These are phyloP conservation scores for Murraya koenigii DNA, from an alignment of 345 rosid species.

Conservation along the genomic window DNA sequence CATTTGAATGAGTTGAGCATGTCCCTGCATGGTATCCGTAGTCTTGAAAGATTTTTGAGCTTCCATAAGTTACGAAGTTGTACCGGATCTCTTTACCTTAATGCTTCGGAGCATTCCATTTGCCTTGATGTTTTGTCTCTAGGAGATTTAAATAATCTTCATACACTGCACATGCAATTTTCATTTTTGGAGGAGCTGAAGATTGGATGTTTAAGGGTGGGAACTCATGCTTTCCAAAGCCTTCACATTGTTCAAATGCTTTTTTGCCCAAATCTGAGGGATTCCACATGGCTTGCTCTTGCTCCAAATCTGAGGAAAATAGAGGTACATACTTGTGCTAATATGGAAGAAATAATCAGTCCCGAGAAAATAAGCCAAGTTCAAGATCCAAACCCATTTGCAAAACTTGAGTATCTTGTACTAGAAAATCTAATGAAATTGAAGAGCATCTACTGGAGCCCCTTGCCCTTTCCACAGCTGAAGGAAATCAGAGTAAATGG, in stretches of 20 bases:
- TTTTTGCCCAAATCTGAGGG: neutral
- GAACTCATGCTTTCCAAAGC: neutral
- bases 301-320: neutral
- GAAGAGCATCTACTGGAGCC: neutral
- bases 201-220: neutral
- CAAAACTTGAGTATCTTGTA: neutral
- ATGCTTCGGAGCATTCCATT: neutral
- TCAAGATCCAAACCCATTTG: neutral
- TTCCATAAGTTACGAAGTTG: neutral
- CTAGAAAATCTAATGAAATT: neutral
- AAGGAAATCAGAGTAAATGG: slow-evolving; percentile 8
- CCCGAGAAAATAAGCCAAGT: neutral
- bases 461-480: neutral
- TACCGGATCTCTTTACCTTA: neutral
- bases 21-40: neutral
- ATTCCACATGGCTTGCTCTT: neutral
- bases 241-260: neutral
- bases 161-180: neutral
- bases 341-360: neutral
- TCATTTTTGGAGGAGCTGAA: neutral
- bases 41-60: neutral
- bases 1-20: neutral
- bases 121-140: slow-evolving; percentile 2
- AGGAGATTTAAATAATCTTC: neutral
- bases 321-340: neutral